Base-by-base conservation (phyloP, 1,139 yeast species). In the Kodamaea anthophila region DNA sequence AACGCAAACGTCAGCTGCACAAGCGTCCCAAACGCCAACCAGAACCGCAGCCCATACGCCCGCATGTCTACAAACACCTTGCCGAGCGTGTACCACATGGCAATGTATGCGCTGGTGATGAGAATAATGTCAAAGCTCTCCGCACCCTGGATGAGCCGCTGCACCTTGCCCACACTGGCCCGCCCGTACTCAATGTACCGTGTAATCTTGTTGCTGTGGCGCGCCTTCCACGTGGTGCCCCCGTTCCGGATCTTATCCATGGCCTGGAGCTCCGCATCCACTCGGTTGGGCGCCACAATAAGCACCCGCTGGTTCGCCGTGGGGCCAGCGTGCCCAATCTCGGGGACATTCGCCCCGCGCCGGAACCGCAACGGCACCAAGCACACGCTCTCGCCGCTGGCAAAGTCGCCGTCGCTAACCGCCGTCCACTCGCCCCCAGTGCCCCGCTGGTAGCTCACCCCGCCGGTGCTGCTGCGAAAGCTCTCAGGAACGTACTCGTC, bases 71-170 rank as follows among this genome's bases (percentile, higher is more conserved):
- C 49, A 46, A 86, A 91, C 25, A 93, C 74, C 39, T 80, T 78
- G 33, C 77, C 60, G 42, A 91, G 72, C 11, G 96, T 85, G 56
- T 84, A 81, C 70, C 86, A 70, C 96, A 91, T 88, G 30, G 94
- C 94, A 21, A 77, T 45, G 53, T 93, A 93, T 3, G 96, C 97
- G 31, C 79, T 57, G 8, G 86, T 71, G 33, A 93, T 80, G 38
- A 88, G 70, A 9, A 77, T 75, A 27, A 91, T 77, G 55, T 93
- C 98, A 43, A 86, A 85, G 21, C 81, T 75, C 46, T 91, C 96
- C 9, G 97, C 94, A 37, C 84, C 80, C 34, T 67, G 65, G 33
- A 86, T 67, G 39, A 82, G 63, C 31, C 65, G 69, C 32, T 62
- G 51, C 13, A 83, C 53, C 40, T 70, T 74, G 25, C 53, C 42